These are phyloP conservation scores for Hymenoscyphus albidus DNA, from an alignment of 2,329 filamentous ascomycete species.

Conservation along the genomic window DNA sequence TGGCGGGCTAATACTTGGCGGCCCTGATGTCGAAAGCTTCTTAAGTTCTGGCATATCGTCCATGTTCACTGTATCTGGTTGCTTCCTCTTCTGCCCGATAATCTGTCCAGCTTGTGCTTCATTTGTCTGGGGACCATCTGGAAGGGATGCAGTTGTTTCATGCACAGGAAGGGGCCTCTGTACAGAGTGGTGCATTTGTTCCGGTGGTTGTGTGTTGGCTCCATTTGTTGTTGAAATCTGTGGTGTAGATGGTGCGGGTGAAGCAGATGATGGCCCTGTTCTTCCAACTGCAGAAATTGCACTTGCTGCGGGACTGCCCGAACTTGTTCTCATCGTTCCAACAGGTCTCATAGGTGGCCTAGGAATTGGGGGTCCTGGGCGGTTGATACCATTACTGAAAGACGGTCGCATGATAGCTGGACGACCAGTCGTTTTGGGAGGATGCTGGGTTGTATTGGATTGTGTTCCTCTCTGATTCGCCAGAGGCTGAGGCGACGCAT, in stretches of 20 bases:
- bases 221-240: constrained; percentile 7
- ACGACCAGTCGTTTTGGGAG: constrained; percentile 18
- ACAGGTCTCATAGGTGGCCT: constrained; percentile 32
- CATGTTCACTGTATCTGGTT: constrained; percentile 25
- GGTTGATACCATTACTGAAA: constrained; percentile 25
- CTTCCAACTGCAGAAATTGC: constrained; percentile 21
- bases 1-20: constrained; percentile 15
- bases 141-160: constrained; percentile 18
- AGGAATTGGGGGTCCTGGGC: constrained; percentile 21
- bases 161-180: constrained; percentile 6
- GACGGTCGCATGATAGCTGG: constrained; percentile 30
- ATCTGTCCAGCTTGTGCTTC: constrained; percentile 13
- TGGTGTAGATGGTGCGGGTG: constrained; percentile 21
- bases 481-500: constrained; percentile 18
- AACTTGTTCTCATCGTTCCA: constrained; percentile 25
- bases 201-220: constrained; percentile 11
- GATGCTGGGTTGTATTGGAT: constrained; percentile 18
- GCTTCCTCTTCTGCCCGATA: constrained; percentile 23
- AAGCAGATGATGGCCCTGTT: constrained; percentile 24
- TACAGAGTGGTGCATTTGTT: no score
- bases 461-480: constrained; percentile 24
- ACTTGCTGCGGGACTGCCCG: constrained; percentile 25
- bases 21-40: constrained; percentile 21
- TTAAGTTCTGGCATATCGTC: constrained; percentile 26
- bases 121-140: constrained; percentile 3